Conservation (phyloP, 1,284 basidiomycete genomes). For the Schizophyllum amplum region DNA sequence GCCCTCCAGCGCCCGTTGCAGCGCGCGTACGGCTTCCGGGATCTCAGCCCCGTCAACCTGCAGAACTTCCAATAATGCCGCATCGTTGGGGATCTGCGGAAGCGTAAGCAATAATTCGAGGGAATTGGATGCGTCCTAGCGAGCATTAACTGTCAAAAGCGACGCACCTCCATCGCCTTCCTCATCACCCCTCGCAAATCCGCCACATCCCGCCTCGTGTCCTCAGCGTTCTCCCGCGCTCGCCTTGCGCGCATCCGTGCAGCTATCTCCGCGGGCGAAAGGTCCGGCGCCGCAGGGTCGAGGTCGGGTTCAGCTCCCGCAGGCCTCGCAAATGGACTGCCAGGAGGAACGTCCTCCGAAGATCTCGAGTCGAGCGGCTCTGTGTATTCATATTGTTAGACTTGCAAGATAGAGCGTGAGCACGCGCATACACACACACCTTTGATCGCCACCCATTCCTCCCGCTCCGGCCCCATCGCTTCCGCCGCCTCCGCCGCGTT, state of each 20-base stretch:
- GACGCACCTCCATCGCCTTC: constrained; percentile 45
- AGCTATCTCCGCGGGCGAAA: constrained; percentile 15
- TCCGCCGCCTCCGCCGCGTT: neutral
- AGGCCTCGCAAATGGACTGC: neutral
- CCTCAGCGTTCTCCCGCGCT: constrained; percentile 43
- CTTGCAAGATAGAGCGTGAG: neutral
- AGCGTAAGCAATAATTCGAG: neutral
- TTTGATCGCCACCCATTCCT: neutral
- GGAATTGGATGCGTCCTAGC: too few species aligned
- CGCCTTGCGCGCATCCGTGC: constrained; percentile 29
- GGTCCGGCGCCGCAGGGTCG: constrained; percentile 2
- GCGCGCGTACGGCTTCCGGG: constrained; percentile 72
- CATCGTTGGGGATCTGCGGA: constrained; percentile 5
- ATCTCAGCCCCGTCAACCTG: constrained; percentile 62
- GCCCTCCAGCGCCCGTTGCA: constrained; percentile 59
- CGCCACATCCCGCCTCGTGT: constrained; percentile 44
- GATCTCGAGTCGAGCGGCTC: neutral
- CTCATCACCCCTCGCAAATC: constrained; percentile 54
- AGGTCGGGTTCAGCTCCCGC: neutral
- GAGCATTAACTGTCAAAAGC: too few species aligned
- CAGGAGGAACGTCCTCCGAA: neutral
- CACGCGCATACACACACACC: neutral
- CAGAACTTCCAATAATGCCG: constrained; percentile 36
- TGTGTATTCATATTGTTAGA: neutral
- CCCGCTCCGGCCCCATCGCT: neutral